Base-by-base conservation (phyloP, 2,329 filamentous ascomycete species). In the Neurospora sp. region DNA sequence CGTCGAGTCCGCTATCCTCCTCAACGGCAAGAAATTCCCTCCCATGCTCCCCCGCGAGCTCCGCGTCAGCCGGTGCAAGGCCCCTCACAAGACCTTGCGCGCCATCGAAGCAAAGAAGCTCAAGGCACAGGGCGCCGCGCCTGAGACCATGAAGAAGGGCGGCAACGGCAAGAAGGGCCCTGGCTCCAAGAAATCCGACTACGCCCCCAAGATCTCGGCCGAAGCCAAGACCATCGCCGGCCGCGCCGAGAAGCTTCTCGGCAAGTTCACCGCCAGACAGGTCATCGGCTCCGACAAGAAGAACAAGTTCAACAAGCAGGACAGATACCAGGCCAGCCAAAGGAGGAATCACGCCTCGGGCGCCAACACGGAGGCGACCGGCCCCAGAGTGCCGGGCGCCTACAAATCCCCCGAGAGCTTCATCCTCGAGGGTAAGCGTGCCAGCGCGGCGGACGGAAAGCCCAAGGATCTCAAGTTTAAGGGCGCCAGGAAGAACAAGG, bases 1-100 rank as follows among this genome's bases (percentile, higher is more conserved):
- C 65, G 95, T 99, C 66, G 96, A 99, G 80, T 87, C 91, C n/a
- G 96, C 96, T 1, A 86, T 99, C 12, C 86, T 96, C 46, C 88
- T 95, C 72, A 87, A 97, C 78, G 94, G 89, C 72, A 97, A 98
- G 84, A 96, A 92, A 76, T 98, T 94, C 77, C 93, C 95, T 17
- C 95, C 95, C 19, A 90, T 97, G 87, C 88, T 98, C n/a, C 95
- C 95, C 10, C 89, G 96, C 66, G 87, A 90, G 74, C 84, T 99
- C 40, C 91, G 96, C 69, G 94, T 99, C 66, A 91, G 88, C 66
- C 89, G 96, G 71, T 96, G 96, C 77, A 95, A 93, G 80, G 91
- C 91, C 70, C 87, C 86, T 41, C 84, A 86, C 77, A 88, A 88
- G 80, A 89, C 87, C 6, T 79, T 81, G 46, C 80, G 84, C 37